Evolutionary conservation across 352 stramenopile genomes (phyloP), one percentile per base, ranked within the genome.

Genomic region (Thalassiosira pacifica): DNA sequence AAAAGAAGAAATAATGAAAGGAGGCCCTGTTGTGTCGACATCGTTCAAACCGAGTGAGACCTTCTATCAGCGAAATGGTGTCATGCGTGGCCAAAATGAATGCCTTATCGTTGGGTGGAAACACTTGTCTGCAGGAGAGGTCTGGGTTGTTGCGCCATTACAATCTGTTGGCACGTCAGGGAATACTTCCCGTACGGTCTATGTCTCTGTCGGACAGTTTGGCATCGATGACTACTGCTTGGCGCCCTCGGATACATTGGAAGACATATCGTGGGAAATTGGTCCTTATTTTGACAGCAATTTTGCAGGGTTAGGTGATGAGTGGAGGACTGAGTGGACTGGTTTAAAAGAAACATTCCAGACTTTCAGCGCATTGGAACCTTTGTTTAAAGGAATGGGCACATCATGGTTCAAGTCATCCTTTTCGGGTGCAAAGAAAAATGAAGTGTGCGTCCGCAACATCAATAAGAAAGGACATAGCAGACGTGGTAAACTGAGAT

Each of bases 1-100:
- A 3, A 82, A 82, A 64, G 61, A 66, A 32, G 74, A 82, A 55
- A 6, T 82, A 1, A 66, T 76, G 59, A 68, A 59, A 10, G 68
- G 53, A 27, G 74, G 74, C 2, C 61, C 74, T 2, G 74, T 82
- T 29, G 74, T 82, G 16, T 65, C 27, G n/a, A 82, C 31, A n/a
- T 74, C 55, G 32, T 82, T 82, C 40, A 26, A 29, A 16, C 63
- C 48, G 26, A 67, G 5, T 64, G 73, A 76, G 24, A 34, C 34
- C 10, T 76, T 81, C 40, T 3, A 18, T 6, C 8, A 45, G 22
- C 29, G 48, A 37, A 68, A 77, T 60, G 29, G 13, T 29, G 13
- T 57, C 4, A 5, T 57, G 5, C 22, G 29, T 22, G 10, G 8
- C 18, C 64, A 72, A 52, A 72, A 42, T 8, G 40, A 63, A 16